A percentile compares a stretch with the other conserved stretches of the same genome.
Evolutionary conservation across 441 rosid genomes (phyloP).

Genomic region (Heliophila coronopifolia): DNA sequence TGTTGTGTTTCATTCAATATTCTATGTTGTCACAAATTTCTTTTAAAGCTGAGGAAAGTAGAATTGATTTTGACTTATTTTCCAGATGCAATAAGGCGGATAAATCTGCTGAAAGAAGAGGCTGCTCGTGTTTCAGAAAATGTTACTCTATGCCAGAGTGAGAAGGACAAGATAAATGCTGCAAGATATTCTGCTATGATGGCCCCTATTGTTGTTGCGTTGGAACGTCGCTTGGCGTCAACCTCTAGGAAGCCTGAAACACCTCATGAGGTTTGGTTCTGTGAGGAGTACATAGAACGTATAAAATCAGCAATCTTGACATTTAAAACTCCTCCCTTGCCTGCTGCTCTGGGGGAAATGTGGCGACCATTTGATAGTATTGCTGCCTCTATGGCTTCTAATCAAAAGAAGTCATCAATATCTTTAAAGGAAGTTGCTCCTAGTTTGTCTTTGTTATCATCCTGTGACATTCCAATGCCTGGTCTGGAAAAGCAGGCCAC

Average conservation of each 20-base stretch:
- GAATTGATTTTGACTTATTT: slow-evolving; percentile 25
- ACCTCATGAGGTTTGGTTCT: slow-evolving; percentile 92
- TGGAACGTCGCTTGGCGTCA: slow-evolving; percentile 95
- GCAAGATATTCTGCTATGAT: slow-evolving; percentile 97
- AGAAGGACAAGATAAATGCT: slow-evolving; percentile 86
- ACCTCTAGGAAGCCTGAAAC: slow-evolving; percentile 93
- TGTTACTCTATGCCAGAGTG: slow-evolving; percentile 77
- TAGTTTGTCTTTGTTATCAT: slow-evolving; percentile 71
- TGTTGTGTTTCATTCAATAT: slow-evolving; percentile 11
- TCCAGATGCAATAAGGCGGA: slow-evolving; percentile 89
- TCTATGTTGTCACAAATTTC: background rate
- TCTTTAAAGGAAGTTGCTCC: slow-evolving; percentile 94
- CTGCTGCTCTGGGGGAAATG: slow-evolving; percentile 77
- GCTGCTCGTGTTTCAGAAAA: slow-evolving; percentile 86
- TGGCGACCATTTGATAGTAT: slow-evolving; percentile 91
- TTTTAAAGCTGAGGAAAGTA: background rate
- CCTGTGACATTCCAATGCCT: slow-evolving; percentile 97
- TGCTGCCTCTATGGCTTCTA: slow-evolving; percentile 83
- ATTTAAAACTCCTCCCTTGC: slow-evolving; percentile 81
- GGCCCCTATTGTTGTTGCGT: slow-evolving; percentile 92
- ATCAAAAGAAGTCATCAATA: slow-evolving; percentile 81
- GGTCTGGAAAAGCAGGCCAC: slow-evolving; percentile 82
- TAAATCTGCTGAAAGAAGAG: slow-evolving; percentile 88
- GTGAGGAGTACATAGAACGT: slow-evolving; percentile 63
- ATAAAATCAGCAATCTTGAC: slow-evolving; percentile 65